A percentile compares a stretch with the other conserved stretches of the same genome.
Conservation (phyloP, 2,329 filamentous ascomycete genomes). For the Colletotrichum agaves region DNA sequence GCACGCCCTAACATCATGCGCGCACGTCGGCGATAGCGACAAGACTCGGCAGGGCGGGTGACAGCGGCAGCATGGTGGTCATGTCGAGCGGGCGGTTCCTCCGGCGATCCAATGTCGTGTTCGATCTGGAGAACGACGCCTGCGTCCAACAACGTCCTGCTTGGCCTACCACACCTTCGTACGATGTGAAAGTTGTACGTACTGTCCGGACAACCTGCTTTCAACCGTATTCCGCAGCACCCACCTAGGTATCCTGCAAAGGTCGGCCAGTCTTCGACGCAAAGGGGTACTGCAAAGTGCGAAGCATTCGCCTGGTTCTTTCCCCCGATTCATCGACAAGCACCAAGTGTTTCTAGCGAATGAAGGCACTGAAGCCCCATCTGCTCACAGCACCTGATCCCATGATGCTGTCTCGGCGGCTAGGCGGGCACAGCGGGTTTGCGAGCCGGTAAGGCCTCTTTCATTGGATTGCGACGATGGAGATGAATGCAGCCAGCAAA, state of each 20-base stretch:
- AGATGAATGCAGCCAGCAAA: neutral
- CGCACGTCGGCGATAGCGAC: neutral
- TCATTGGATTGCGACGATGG: neutral
- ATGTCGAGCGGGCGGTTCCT: constrained; percentile 10
- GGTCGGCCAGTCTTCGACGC: constrained; percentile 15
- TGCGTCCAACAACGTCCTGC: neutral
- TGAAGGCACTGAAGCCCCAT: constrained; percentile 8
- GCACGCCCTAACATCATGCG: constrained; percentile 3
- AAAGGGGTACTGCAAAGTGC: neutral
- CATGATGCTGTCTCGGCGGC: constrained; percentile 31
- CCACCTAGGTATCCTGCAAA: neutral
- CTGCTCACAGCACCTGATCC: constrained; percentile 17
- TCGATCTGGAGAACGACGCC: constrained; percentile 18
- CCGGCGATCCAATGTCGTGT: constrained; percentile 8
- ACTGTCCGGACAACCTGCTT: neutral
- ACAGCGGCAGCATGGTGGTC: constrained; percentile 5
- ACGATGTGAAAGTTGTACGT: neutral
- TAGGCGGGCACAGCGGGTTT: constrained; percentile 18
- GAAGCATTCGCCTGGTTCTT: neutral
- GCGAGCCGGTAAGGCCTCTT: neutral
- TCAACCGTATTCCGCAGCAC: neutral
- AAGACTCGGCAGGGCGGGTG: too few relatives aligned
- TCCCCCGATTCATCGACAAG: constrained; percentile 6
- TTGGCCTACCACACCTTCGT: neutral
- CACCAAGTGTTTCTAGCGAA: constrained; percentile 10